A percentile compares a stretch with the other conserved stretches of the same genome.
These are phyloP conservation scores for Adiantum capillusveneris DNA, from an alignment of 75 land plant species.

Conservation along the genomic window DNA sequence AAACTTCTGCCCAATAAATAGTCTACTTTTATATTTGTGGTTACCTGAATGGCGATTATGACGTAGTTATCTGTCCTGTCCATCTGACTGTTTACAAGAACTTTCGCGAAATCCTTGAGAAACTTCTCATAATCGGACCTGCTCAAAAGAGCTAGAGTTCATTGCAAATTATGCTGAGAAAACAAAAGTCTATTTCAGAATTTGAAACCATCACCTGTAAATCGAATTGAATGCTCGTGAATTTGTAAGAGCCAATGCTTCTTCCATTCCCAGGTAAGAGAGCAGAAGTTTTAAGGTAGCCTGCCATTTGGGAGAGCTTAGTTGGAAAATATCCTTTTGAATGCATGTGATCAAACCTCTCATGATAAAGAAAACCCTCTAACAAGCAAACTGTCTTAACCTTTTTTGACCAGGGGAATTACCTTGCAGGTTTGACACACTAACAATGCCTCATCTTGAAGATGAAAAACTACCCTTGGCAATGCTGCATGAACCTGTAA, in stretches of 20 bases:
- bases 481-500: slow-evolving; percentile 69
- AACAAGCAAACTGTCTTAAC: not conserved
- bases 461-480: slow-evolving; percentile 73
- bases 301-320: slow-evolving; percentile 25
- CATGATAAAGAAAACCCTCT: not conserved
- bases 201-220: slow-evolving; percentile 30
- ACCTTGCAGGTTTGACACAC: slow-evolving; percentile 90
- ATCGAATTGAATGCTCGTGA: slow-evolving; percentile 46
- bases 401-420: not conserved
- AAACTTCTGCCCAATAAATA: not conserved
- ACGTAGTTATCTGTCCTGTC: slow-evolving; percentile 59
- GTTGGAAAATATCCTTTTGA: not conserved
- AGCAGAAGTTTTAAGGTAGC: slow-evolving; percentile 48
- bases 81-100: slow-evolving; percentile 35
- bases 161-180: not conserved
- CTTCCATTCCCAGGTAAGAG: slow-evolving; percentile 53
- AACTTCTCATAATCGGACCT: slow-evolving; percentile 86
- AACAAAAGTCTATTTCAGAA: not conserved
- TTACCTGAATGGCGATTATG: slow-evolving; percentile 67
- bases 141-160: not conserved
- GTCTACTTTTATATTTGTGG: not conserved
- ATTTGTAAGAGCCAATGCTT: slow-evolving; percentile 18
- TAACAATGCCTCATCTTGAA: slow-evolving; percentile 69
- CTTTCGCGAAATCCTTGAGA: slow-evolving; percentile 60
- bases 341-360: not conserved